Conservation (phyloP, 257 asterid species). For the Plectranthus barbatus region DNA sequence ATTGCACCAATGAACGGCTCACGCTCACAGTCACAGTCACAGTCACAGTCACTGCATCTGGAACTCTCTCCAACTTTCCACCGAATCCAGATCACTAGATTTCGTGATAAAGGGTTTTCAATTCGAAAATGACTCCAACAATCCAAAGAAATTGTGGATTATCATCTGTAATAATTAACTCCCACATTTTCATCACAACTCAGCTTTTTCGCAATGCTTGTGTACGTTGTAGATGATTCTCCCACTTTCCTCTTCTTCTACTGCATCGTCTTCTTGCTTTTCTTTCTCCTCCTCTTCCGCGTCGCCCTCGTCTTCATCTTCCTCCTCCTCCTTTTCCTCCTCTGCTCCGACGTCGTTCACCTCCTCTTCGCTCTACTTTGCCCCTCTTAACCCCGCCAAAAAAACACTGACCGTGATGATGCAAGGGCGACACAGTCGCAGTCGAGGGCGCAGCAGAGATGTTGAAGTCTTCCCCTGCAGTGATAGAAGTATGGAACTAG, state of each 20-base stretch:
- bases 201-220: constrained; percentile 13
- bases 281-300: constrained; percentile 20
- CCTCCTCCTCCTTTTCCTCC: constrained; percentile 23
- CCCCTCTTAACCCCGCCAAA: not conserved
- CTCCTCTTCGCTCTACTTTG: constrained; percentile 17
- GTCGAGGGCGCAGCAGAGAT: no score
- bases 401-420: no score
- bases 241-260: constrained; percentile 18
- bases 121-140: constrained; percentile 7
- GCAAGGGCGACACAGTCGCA: no score
- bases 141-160: not conserved
- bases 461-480: no score
- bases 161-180: not conserved
- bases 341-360: constrained; percentile 29
- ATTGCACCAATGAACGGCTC: not conserved
- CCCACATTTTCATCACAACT: not conserved
- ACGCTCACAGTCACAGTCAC: no score
- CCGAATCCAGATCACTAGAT: constrained; percentile 10
- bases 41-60: no score
- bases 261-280: constrained; percentile 17
- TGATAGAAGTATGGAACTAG: no score
- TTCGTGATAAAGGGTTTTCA: not conserved
- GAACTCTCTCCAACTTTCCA: not conserved
- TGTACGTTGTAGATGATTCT: constrained; percentile 19
- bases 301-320: constrained; percentile 13